Evolutionary conservation across 2,329 filamentous ascomycete species (phyloP), one percentile per base, ranked within the genome.

Genomic region (Camillea tinctor): DNA sequence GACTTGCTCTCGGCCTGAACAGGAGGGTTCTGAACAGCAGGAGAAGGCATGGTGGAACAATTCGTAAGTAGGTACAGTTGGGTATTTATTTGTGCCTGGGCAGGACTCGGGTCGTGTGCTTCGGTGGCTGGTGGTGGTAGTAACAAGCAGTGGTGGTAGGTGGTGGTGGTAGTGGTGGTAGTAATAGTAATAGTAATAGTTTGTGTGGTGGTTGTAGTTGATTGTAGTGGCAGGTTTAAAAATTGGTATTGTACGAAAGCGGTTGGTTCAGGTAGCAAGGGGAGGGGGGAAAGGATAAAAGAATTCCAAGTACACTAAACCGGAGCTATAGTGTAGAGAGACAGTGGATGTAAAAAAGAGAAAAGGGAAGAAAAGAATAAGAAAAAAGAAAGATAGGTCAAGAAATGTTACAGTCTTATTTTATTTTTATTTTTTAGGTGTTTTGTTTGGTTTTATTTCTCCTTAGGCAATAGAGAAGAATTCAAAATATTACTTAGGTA

Each of bases 1-100:
- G 84, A 81, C 79, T 90, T 90, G 68, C 87, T 81, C 67, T 90
- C 85, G 68, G 82, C 74, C 70, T 83, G 81, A 66, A 81, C 78
- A 68, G 84, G 80, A 66, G 88, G 82, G 77, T 89, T 89, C 74
- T 86, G 83, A 69, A 85, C 81, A 64, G 83, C 75, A 67, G 86
- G 73, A 57, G 86, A 81, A 75, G 91, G 83, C 90, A 93, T 90
- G 51, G 52, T 67, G 54, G 58, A 55, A 55, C 66, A 55, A 24
- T 22, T 50, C 13, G 50, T 55, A 44, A 36, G 54, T 44, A n/a
- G 7, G 36, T 61, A 50, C 52, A 21, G n/a, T 30, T 50, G 54
- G 44, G 40, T 54, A 9, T 19, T n/a, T 54, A 30, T 60, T 44
- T 58, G 30, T 54, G 23, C 30, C 44, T 55, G 30, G 57, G 59